phyloP scores from a whole-genome alignment of 2,329 filamentous ascomycete genomes.

The Cordyceps fumosorosea region DNA sequence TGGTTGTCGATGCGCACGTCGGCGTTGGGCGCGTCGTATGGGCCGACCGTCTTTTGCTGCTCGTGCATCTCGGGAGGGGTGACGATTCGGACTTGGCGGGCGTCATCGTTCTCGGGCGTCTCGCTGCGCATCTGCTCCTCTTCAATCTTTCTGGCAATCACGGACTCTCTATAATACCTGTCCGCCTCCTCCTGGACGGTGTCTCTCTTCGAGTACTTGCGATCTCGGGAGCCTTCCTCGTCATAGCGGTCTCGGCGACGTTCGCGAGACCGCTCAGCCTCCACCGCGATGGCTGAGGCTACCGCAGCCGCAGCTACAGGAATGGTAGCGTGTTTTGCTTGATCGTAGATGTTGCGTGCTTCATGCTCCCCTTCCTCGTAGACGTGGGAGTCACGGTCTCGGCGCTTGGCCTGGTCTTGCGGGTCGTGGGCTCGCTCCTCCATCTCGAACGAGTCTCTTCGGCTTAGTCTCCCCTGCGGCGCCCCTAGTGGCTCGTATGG shows the following conservation, averaged over 20 bases:
- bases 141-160: conserved; percentile 46
- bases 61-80: conserved; percentile 42
- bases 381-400: conserved; percentile 20
- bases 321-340: conserved; percentile 41
- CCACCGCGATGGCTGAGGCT: conserved; percentile 39
- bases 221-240: conserved; percentile 28
- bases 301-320: conserved; percentile 42
- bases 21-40: conserved; percentile 54
- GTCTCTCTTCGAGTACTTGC: conserved; percentile 30
- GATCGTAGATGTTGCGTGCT: conserved; percentile 37
- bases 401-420: conserved; percentile 19
- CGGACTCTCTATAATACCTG: conserved; percentile 49
- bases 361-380: conserved; percentile 36
- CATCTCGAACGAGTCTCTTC: conserved; percentile 44
- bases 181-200: conserved; percentile 51
- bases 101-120: conserved; percentile 38
- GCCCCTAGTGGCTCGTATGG: conserved; percentile 23
- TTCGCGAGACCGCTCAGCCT: conserved; percentile 31
- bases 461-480: conserved; percentile 36
- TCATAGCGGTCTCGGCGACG: conserved; percentile 26
- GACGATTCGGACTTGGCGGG: conserved; percentile 39
- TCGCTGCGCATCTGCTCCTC: conserved; percentile 46
- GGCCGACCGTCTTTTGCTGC: conserved; percentile 34
- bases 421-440: conserved; percentile 22
- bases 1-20: conserved; percentile 56